phyloP scores from a whole-genome alignment of 1,139 yeast genomes.

The Schizosaccharomyces versatilis region DNA sequence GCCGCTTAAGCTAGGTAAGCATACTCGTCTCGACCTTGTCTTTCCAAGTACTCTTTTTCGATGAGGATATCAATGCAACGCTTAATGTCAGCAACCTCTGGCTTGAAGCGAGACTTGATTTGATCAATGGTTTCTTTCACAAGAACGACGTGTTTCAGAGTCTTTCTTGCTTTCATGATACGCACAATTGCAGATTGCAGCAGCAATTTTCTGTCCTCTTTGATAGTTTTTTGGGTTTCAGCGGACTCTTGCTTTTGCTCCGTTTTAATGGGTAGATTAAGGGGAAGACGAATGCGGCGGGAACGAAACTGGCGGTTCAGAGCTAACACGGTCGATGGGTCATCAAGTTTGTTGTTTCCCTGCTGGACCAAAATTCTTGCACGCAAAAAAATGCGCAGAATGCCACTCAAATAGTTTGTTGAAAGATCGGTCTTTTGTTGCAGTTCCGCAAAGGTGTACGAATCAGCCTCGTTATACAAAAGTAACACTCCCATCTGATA shows the following conservation, averaged over 20 bases:
- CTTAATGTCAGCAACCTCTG: constrained; percentile 69
- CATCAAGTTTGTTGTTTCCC: constrained; percentile 18
- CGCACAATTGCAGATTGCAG: constrained; percentile 86
- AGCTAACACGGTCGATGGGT: constrained; percentile 25
- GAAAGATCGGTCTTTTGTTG: constrained; percentile 48
- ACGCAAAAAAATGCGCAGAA: constrained; percentile 57
- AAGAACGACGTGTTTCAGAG: constrained; percentile 53
- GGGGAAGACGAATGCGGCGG: constrained; percentile 63
- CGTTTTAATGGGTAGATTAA: constrained; percentile 59
- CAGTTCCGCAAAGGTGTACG: constrained; percentile 40
- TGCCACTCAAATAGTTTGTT: constrained; percentile 43
- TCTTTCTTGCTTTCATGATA: constrained; percentile 47
- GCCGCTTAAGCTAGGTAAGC: not conserved
- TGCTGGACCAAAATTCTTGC: constrained; percentile 51
- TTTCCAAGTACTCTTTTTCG: constrained; percentile 64
- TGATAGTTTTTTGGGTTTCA: constrained; percentile 66
- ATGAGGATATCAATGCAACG: constrained; percentile 66
- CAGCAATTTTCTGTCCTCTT: constrained; percentile 66
- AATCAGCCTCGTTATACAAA: constrained; percentile 47
- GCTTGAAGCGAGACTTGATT: constrained; percentile 63
- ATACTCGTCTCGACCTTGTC: constrained; percentile 18
- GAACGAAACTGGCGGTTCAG: constrained; percentile 67
- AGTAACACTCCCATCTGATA: constrained; percentile 70
- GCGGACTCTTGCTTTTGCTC: constrained; percentile 61
- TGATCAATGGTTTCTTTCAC: constrained; percentile 80